These are phyloP conservation scores for Cyberlindnera petersonii DNA, from an alignment of 805 yeast species.

Conservation along the genomic window DNA sequence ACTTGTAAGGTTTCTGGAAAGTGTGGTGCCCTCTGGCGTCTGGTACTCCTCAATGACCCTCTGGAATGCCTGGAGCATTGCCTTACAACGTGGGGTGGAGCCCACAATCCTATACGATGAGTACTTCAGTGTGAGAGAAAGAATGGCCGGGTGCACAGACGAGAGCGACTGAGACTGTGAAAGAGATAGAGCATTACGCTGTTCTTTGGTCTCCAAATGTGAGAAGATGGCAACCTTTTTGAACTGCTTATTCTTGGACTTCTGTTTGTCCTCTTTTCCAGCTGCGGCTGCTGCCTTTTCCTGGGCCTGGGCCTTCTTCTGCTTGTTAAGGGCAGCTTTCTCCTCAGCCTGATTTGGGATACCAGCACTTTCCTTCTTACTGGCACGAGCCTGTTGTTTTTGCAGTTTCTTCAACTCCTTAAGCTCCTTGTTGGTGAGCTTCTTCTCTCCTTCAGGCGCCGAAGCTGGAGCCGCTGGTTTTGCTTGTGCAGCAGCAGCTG, in stretches of 20 bases:
- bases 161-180: constrained; percentile 29
- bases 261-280: background rate
- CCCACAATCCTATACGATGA: constrained; percentile 88
- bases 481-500: background rate
- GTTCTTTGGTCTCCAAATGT: constrained; percentile 77
- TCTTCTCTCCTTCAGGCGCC: constrained; percentile 24
- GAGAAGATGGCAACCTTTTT: constrained; percentile 62
- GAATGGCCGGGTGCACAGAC: constrained; percentile 79
- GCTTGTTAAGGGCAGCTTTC: constrained; percentile 31
- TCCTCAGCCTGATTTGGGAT: constrained; percentile 39
- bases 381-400: constrained; percentile 90
- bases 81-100: constrained; percentile 76
- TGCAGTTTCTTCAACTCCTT: constrained; percentile 86
- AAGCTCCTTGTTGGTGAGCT: constrained; percentile 69
- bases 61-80: constrained; percentile 83
- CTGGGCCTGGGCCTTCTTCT: constrained; percentile 38
- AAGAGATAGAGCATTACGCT: constrained; percentile 43
- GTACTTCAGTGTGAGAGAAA: constrained; percentile 72
- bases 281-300: constrained; percentile 27
- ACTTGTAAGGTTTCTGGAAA: constrained; percentile 83
- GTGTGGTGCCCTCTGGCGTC: constrained; percentile 81
- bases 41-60: constrained; percentile 72
- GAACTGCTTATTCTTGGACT: constrained; percentile 38
- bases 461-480: constrained; percentile 1
- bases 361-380: constrained; percentile 69